Base-by-base conservation (phyloP, 495 filamentous ascomycete genomes). In the Aspergillus coremiiformis region DNA sequence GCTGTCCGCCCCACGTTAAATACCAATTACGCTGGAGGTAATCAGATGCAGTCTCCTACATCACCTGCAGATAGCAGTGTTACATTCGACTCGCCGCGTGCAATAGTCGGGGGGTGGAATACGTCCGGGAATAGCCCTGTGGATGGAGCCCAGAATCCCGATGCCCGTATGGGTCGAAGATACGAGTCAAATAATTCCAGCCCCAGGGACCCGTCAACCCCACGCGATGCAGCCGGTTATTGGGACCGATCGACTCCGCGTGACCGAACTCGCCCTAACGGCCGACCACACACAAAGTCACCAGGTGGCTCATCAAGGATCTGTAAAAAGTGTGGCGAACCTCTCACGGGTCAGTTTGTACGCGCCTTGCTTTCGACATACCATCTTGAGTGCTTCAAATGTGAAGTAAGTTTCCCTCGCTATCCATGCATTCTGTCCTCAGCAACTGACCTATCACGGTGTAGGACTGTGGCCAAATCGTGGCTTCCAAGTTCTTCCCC, bases 401-500 rank as follows among this genome's bases (percentile, higher is more conserved):
- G 93, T 69, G 80, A 89, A 68, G 93, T 97, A 78, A 74, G 87
- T 78, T 43, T 19, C n/a, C 8, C 7, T 23, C 21, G 21, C 20
- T 41, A 49, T 43, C 5, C 47, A 35, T 14, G 9, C 14, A 15
- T 35, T 35, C 27, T 17, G 21, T 14, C 4, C 21, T 39, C n/a
- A 19, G 5, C 41, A 24, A 49, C 45, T 54, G n/a, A 51, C 35
- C 43, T 7, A n/a, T 39, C 10, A 26, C 26, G 11, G 10, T 14
- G n/a, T 61, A 98, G 93, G 94, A 99, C 65, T 99, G 94, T 57
- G 89, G 86, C 41, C 83, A 95, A 68, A 91, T 95, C 49, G 94
- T 99, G 23, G 93, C 94, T 15, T 95, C 91, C 22, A 97, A 97
- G 62, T 99, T 97, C 75, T 99, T 99, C 67, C 93, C 94, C 3